Evolutionary conservation across 148 eudicot species (phyloP), one percentile per base, ranked within the genome.

Genomic region (Chenopodium quinoa): DNA sequence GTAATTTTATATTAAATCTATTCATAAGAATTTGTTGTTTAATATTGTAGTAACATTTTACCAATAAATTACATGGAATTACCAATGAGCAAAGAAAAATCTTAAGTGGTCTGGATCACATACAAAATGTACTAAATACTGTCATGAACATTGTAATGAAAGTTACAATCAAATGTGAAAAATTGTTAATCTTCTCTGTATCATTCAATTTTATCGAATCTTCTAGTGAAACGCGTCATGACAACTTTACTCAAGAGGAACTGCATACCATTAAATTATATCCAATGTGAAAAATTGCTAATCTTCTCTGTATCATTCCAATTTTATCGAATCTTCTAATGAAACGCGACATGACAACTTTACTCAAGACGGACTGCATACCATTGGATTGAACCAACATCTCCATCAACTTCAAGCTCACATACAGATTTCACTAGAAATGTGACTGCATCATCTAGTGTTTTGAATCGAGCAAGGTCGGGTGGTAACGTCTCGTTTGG

Each of bases 381-480:
- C 98, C 98, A 93, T 78, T 95, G 98, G 77, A 93, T 63, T 1
- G 98, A 89, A 82, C 98, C 98, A 46, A 92, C 98, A 86, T 91
- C 96, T 40, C 97, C 97, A 83, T 89, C 96, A 25, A 95, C 89
- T 80, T 93, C 97, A 58, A 95, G 93, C 85, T 95, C 97, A 81
- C 97, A 95, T 50, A 91, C 98, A 79, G 91, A 93, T 20, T 88
- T 91, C 0, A 93, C 92, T 4, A 95, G 89, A 78, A 84, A 91
- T 0, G 85, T 52, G 75, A 93, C 97, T 56, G 93, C 97, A 77
- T 91, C 98, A 78, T 93, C 93, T 75, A 83, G 80, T 10, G 83
- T 69, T 23, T 91, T 96, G 6, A 90, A 93, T 74, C 85, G 79
- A 14, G 93, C 91, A 65, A 95, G 92, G 76, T 95, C 97, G 11